These are phyloP conservation scores for Chaetoceros muelleri DNA, from an alignment of 108 stramenopile genomes.

Conservation along the genomic window DNA sequence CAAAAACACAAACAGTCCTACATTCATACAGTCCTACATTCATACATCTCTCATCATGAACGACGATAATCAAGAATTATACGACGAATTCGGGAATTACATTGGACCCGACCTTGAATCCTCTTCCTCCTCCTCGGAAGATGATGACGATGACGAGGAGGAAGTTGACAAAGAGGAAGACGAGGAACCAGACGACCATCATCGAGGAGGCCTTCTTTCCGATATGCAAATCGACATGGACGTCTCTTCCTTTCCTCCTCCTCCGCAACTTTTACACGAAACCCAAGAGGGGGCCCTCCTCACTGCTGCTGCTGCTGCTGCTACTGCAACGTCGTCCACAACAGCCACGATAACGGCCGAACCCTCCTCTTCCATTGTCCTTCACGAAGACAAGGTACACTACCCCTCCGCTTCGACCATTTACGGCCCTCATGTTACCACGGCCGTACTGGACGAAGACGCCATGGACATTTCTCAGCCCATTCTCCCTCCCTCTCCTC, in stretches of 20 bases:
- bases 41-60: constrained; percentile 25
- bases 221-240: constrained; percentile 41
- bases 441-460: constrained; percentile 97
- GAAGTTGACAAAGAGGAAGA: constrained; percentile 29
- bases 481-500: constrained; percentile 74
- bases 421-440: constrained; percentile 86
- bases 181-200: constrained; percentile 13
- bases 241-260: constrained; percentile 7
- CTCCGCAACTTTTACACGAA: no score
- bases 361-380: constrained; percentile 75
- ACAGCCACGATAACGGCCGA: constrained; percentile 20
- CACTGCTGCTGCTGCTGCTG: no score
- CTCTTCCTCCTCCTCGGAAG: constrained; percentile 28
- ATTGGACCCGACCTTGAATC: constrained; percentile 95
- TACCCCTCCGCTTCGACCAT: constrained; percentile 95
- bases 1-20: no score
- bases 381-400: constrained; percentile 99
- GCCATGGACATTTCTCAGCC: constrained; percentile 96
- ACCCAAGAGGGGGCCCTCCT: no score
- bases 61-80: constrained; percentile 80
- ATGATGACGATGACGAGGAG: constrained; percentile 35
- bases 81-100: constrained; percentile 99
- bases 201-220: constrained; percentile 55
- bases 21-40: no score
- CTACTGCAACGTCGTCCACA: neutral